phyloP scores from a whole-genome alignment of 768 basidiomycete genomes.

The Coprinopsis cinerea region DNA sequence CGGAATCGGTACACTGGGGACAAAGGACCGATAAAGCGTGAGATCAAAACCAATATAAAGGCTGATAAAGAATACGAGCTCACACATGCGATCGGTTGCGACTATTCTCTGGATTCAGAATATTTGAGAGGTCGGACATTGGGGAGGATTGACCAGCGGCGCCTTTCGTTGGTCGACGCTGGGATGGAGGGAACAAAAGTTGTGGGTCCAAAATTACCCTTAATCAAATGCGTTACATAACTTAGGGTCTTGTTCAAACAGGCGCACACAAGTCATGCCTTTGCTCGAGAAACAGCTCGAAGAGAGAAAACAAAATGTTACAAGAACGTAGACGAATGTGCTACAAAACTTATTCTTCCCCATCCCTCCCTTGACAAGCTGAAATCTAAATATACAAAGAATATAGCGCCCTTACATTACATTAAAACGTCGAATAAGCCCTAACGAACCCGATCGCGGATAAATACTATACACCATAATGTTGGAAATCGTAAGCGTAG shows the following conservation, averaged over 20 bases:
- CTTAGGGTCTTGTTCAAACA: slow-evolving; percentile 10
- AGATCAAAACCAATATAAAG: slow-evolving; percentile 10
- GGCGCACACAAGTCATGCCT: slow-evolving; percentile 9
- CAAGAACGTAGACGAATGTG: no score
- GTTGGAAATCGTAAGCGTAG: slow-evolving; percentile 26
- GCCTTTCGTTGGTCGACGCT: slow-evolving; percentile 20
- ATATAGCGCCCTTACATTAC: no score
- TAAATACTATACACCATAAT: slow-evolving; percentile 21
- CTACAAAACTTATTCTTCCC: no score
- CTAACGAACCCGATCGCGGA: neutral
- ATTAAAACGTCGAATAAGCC: no score
- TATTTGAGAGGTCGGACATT: slow-evolving; percentile 53
- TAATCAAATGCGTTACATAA: slow-evolving; percentile 15
- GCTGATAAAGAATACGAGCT: slow-evolving; percentile 9
- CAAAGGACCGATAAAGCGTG: slow-evolving; percentile 12
- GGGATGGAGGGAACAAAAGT: slow-evolving; percentile 18
- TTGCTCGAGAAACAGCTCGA: neutral
- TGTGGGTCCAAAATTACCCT: slow-evolving; percentile 26
- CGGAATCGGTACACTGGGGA: neutral
- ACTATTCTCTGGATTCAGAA: slow-evolving; percentile 50
- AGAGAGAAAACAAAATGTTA: slow-evolving; percentile 8
- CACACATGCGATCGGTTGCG: slow-evolving; percentile 37
- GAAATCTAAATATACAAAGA: no score
- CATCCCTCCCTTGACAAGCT: no score
- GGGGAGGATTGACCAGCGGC: slow-evolving; percentile 7